phyloP scores from a whole-genome alignment of 768 basidiomycete genomes.

The Termitomyces sp. region DNA sequence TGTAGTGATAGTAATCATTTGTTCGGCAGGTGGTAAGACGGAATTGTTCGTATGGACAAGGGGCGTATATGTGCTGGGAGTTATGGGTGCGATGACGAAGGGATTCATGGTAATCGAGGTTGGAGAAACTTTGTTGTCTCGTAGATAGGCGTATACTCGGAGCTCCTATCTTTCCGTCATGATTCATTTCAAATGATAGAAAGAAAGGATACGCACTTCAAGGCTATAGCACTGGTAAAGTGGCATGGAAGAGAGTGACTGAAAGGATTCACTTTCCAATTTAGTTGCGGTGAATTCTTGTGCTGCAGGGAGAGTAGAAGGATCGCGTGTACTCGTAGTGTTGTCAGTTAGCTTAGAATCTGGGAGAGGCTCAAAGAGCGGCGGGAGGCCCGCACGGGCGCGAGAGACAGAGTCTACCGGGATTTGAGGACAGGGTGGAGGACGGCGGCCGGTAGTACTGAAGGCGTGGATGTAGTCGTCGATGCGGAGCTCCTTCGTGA shows the following conservation, averaged over 20 bases:
- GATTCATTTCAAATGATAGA: neutral
- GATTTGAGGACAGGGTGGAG: slow-evolving; percentile 39
- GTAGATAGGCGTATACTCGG: slow-evolving; percentile 31
- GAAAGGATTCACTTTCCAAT: slow-evolving; percentile 21
- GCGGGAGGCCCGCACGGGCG: slow-evolving; percentile 38
- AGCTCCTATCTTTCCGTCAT: slow-evolving; percentile 39
- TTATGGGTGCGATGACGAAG: slow-evolving; percentile 10
- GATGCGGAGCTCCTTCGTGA: slow-evolving; percentile 44
- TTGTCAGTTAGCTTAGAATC: neutral
- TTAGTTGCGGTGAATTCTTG: slow-evolving; percentile 14
- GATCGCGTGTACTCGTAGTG: slow-evolving; percentile 11
- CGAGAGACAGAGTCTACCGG: slow-evolving; percentile 42
- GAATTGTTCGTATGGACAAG: neutral
- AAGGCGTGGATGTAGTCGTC: slow-evolving; percentile 51
- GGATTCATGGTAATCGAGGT: slow-evolving; percentile 20
- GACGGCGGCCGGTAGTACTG: slow-evolving; percentile 37
- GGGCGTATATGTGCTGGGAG: neutral
- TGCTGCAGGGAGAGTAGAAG: slow-evolving; percentile 15
- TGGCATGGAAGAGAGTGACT: slow-evolving; percentile 33
- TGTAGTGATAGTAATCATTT: slow-evolving; percentile 29
- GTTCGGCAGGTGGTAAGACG: slow-evolving; percentile 21
- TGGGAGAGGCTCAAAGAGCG: slow-evolving; percentile 40
- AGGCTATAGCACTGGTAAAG: slow-evolving; percentile 29
- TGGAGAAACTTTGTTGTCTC: slow-evolving; percentile 28
- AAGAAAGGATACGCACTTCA: slow-evolving; percentile 29